Base-by-base conservation (phyloP, 139 green algal species). In the Limnomonas spitsbergensis region DNA sequence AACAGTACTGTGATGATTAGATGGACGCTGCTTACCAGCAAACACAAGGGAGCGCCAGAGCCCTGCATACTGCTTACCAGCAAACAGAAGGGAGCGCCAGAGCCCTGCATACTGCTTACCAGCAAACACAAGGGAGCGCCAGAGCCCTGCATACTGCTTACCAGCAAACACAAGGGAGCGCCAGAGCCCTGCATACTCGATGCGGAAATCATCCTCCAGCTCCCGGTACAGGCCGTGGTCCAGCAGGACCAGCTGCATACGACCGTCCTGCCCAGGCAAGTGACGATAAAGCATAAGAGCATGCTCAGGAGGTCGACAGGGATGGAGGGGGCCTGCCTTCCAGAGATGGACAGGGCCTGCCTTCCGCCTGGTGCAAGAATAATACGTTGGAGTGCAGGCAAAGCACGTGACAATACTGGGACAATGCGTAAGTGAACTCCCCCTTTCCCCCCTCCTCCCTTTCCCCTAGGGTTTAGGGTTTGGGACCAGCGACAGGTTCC, bases 31-130 rank as follows among this genome's bases (percentile, higher is more conserved):
- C n/a, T n/a, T 20, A 61, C 47, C 47, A 26, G 31, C 90, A 72
- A 97, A 92, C 7, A 98, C 88, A 20, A 98, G 86, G 2, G 88
- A 85, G 38, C 89, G 84, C 93, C 92, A 97, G 38, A 97, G 87
- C 37, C 66, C 80, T 0, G 92, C 91, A 71, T 96, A 96, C n/a
- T n/a, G n/a, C n/a, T n/a, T n/a, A 61, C 47, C 47, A 26, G 31
- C 90, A 72, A 97, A 92, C 7, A 98, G 87, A 20, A 98, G 86
- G 2, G 88, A 85, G 38, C 89, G 84, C 93, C 92, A 97, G 38
- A 97, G 87, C 37, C 66, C 80, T 0, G 92, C 91, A 71, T 96
- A 96, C n/a, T n/a, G n/a, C n/a, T n/a, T n/a, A 61, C 47, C 47
- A 26, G 31, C 90, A 72, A 97, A 92, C 7, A 98, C 88, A 20